These are phyloP conservation scores for Wickerhamiella dianesei DNA, from an alignment of 805 yeast genomes.

Conservation along the genomic window DNA sequence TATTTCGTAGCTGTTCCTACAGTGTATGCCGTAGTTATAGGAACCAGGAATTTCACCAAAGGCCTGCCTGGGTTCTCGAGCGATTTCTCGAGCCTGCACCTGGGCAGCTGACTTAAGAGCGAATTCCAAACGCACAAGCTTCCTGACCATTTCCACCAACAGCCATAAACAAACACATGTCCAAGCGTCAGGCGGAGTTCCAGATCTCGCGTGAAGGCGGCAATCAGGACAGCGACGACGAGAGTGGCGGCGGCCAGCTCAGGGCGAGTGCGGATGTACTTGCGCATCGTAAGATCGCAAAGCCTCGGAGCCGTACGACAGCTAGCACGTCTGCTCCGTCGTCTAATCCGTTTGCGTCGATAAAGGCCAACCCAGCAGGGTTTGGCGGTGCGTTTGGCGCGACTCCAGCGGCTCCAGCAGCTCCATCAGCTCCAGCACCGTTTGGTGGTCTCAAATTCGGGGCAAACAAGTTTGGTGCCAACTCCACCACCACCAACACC, in stretches of 20 bases:
- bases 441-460: neutral
- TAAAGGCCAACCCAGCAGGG: conserved; percentile 1
- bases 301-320: conserved; percentile 19
- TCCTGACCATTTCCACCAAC: no score
- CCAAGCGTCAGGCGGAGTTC: conserved; percentile 49
- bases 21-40: no score
- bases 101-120: no score
- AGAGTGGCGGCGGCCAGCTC: conserved; percentile 23
- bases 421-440: conserved; percentile 35
- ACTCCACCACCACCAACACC: no score
- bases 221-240: conserved; percentile 30
- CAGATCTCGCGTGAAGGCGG: conserved; percentile 45
- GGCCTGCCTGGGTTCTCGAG: no score
- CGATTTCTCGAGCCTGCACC: no score
- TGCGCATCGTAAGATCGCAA: conserved; percentile 56
- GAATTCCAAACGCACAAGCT: no score
- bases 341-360: conserved; percentile 8
- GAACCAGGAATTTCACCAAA: no score
- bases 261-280: conserved; percentile 48
- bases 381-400: conserved; percentile 6
- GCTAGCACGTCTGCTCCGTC: conserved; percentile 3
- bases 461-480: no score
- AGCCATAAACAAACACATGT: conserved; percentile 8
- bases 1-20: no score
- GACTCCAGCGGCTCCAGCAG: conserved; percentile 32